These are phyloP conservation scores for Chrysoporthe cubensis DNA, from an alignment of 2,329 filamentous ascomycete genomes.

Conservation along the genomic window DNA sequence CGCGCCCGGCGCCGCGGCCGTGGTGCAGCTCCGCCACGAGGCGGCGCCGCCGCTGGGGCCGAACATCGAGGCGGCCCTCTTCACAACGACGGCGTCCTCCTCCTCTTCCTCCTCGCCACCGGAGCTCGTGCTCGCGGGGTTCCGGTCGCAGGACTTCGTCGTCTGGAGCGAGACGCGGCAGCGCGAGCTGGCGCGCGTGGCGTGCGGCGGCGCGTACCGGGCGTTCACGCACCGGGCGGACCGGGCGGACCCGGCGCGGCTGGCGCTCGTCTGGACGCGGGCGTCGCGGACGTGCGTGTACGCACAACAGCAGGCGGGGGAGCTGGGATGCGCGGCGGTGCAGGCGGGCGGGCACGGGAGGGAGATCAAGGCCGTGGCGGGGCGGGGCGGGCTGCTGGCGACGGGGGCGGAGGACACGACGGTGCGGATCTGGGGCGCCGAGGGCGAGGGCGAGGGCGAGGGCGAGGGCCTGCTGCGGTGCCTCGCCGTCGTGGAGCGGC, in stretches of 20 bases:
- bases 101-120: conserved; percentile 35
- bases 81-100: conserved; percentile 41
- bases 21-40: conserved; percentile 64
- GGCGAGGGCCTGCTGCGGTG: conserved; percentile 44
- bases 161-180: conserved; percentile 78
- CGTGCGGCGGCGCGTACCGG: conserved; percentile 85
- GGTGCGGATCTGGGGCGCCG: conserved; percentile 72
- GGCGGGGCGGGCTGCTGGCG: conserved; percentile 45
- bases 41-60: conserved; percentile 72
- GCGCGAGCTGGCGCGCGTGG: conserved; percentile 70
- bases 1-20: conserved; percentile 22
- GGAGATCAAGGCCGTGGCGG: conserved; percentile 68
- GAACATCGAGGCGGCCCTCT: conserved; percentile 74
- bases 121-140: conserved; percentile 77
- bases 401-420: conserved; percentile 75
- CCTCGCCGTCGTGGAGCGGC: conserved; percentile 70
- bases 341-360: conserved; percentile 79
- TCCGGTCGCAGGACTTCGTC: conserved; percentile 77
- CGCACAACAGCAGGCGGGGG: conserved; percentile 48
- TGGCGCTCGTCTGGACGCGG: conserved; percentile 68
- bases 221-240: conserved; percentile 63
- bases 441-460: conserved; percentile 27
- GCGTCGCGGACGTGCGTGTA: conserved; percentile 50
- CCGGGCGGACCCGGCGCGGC: conserved; percentile 38
- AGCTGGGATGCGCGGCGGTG: conserved; percentile 57